phyloP scores from a whole-genome alignment of 1,139 yeast genomes.

The Geotrichum aggregatum region DNA sequence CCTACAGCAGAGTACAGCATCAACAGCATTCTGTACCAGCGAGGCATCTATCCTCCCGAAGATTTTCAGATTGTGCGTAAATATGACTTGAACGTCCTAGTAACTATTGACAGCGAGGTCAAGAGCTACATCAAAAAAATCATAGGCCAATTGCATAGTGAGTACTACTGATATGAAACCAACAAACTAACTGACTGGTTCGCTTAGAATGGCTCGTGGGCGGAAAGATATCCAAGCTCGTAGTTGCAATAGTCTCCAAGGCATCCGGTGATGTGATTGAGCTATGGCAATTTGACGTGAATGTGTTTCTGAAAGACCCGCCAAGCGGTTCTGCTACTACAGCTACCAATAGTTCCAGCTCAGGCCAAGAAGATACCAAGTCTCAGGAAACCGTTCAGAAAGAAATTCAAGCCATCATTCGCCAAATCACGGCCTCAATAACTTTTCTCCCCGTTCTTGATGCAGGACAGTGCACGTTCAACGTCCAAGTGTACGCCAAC shows the following conservation, averaged over 20 bases:
- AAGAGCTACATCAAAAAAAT: constrained; percentile 63
- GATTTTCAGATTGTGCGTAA: constrained; percentile 77
- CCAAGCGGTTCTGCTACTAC: constrained; percentile 16
- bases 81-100: constrained; percentile 73
- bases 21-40: constrained; percentile 75
- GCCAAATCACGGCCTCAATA: constrained; percentile 86
- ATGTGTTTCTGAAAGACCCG: constrained; percentile 37
- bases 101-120: constrained; percentile 74
- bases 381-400: constrained; percentile 54
- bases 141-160: constrained; percentile 65
- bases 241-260: constrained; percentile 66
- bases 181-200: neutral
- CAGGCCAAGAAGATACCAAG: constrained; percentile 32
- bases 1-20: constrained; percentile 54
- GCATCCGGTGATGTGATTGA: constrained; percentile 68
- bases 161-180: constrained; percentile 11
- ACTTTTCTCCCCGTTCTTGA: constrained; percentile 75
- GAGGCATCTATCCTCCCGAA: constrained; percentile 87
- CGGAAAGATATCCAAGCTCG: constrained; percentile 63
- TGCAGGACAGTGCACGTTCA: constrained; percentile 65
- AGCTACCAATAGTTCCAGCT: constrained; percentile 17
- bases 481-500: constrained; percentile 80
- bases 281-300: constrained; percentile 79
- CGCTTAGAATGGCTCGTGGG: constrained; percentile 66
- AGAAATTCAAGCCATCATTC: constrained; percentile 78